Evolutionary conservation across 2,329 filamentous ascomycete species (phyloP).

Genomic region (Pseudogymnoascus sp.): DNA sequence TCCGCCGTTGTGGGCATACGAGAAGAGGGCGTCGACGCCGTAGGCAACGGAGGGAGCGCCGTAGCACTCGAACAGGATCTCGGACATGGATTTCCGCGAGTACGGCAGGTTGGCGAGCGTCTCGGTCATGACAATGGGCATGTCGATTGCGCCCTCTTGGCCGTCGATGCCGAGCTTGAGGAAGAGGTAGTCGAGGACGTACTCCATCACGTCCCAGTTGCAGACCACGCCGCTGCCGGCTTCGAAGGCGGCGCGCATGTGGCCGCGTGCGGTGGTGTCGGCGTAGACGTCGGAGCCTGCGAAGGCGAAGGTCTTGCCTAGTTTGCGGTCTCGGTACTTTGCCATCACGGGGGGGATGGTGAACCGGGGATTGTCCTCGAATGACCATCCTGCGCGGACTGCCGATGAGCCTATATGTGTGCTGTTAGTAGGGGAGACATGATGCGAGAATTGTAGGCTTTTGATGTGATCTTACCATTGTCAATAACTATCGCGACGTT

Average conservation of each 20-base stretch:
- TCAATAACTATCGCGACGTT: slow-evolving; percentile 88
- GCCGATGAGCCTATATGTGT: slow-evolving; percentile 63
- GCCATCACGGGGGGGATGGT: slow-evolving; percentile 83
- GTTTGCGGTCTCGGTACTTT: slow-evolving; percentile 88
- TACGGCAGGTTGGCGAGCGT: slow-evolving; percentile 87
- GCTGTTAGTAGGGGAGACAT: not conserved
- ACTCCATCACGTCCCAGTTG: slow-evolving; percentile 98
- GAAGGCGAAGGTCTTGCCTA: slow-evolving; percentile 86
- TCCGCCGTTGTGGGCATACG: slow-evolving; percentile 80
- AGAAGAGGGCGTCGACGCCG: slow-evolving; percentile 94
- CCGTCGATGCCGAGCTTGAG: slow-evolving; percentile 84
- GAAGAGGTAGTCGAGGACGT: slow-evolving; percentile 88
- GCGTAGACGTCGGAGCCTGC: slow-evolving; percentile 89
- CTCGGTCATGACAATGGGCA: slow-evolving; percentile 92
- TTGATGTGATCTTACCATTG: slow-evolving; percentile 57
- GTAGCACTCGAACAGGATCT: slow-evolving; percentile 96
- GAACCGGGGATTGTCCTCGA: slow-evolving; percentile 73
- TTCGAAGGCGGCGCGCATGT: slow-evolving; percentile 87
- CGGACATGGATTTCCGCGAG: slow-evolving; percentile 87
- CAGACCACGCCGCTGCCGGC: slow-evolving; percentile 82
- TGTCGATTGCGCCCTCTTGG: slow-evolving; percentile 63
- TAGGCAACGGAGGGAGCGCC: slow-evolving; percentile 81
- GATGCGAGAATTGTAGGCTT: not conserved
- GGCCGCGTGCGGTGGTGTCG: slow-evolving; percentile 84
- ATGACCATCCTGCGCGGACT: slow-evolving; percentile 92